These are phyloP conservation scores for Trifolium subterraneum DNA, from an alignment of 306 rosid genomes.

Conservation along the genomic window DNA sequence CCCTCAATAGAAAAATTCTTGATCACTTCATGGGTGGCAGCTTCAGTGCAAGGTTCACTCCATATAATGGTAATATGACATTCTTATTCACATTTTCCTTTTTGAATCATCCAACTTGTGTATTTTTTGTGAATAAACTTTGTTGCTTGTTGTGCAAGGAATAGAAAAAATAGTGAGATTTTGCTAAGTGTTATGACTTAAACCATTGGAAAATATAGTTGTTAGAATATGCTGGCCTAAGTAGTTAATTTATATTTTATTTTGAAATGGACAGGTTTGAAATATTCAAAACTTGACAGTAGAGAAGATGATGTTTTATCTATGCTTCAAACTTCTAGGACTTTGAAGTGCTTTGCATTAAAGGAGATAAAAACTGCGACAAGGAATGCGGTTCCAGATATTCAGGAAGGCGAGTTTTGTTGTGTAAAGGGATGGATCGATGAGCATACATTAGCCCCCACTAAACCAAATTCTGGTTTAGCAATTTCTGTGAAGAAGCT, in stretches of 20 bases:
- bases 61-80: not conserved
- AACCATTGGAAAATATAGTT: too few relatives aligned
- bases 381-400: conserved; percentile 85
- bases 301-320: too few relatives aligned
- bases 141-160: too few relatives aligned
- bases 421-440: conserved; percentile 89
- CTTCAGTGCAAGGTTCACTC: not conserved
- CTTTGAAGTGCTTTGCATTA: conserved; percentile 65
- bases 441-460: conserved; percentile 68
- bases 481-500: conserved; percentile 86
- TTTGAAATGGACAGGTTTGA: too few relatives aligned
- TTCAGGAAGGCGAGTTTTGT: conserved; percentile 84
- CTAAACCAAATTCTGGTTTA: conserved; percentile 79
- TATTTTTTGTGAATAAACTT: too few relatives aligned
- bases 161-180: too few relatives aligned
- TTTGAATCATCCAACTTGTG: too few relatives aligned
- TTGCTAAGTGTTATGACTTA: too few relatives aligned
- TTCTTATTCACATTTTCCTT: too few relatives aligned
- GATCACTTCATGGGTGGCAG: not conserved
- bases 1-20: not conserved
- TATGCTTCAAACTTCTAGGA: not conserved
- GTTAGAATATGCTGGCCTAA: too few relatives aligned
- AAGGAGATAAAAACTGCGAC: conserved; percentile 78
- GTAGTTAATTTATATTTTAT: too few relatives aligned
- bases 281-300: too few relatives aligned